A percentile compares a stretch with the other conserved stretches of the same genome.
Evolutionary conservation across 1,139 yeast genomes (phyloP).

Genomic region (Sugiyamaella sp.): DNA sequence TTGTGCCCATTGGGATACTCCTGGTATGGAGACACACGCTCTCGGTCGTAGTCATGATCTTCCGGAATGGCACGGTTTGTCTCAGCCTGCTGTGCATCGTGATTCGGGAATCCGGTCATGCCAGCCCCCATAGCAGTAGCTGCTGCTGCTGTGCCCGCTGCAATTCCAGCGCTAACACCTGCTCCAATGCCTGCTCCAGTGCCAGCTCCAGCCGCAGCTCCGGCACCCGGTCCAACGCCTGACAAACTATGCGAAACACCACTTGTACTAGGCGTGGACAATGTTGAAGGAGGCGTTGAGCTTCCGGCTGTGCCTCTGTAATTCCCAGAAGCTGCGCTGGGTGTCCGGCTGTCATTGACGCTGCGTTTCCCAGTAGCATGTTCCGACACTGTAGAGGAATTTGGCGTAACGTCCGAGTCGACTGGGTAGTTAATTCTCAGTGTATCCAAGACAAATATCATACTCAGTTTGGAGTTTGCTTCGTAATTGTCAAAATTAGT

Average conservation of each 20-base stretch:
- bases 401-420: constrained; percentile 1
- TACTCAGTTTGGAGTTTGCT: constrained; percentile 11
- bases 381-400: background rate
- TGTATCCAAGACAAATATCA: constrained; percentile 47
- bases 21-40: background rate
- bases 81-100: background rate
- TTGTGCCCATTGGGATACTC: background rate
- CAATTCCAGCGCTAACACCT: constrained; percentile 12
- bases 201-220: constrained; percentile 21
- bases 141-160: background rate
- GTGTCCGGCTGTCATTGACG: constrained; percentile 11
- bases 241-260: constrained; percentile 20
- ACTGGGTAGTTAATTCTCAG: constrained; percentile 41
- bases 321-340: constrained; percentile 14
- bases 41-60: background rate
- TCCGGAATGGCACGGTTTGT: background rate
- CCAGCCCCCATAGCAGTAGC: constrained; percentile 7
- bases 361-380: background rate
- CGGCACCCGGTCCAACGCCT: constrained; percentile 23
- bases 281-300: constrained; percentile 11
- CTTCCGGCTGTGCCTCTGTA: background rate
- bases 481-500: constrained; percentile 19
- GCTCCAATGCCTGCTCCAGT: constrained; percentile 22
- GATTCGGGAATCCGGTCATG: background rate
- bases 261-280: constrained; percentile 4